These are phyloP conservation scores for Fraxinus sp. DNA, from an alignment of 305 asterid species.

Conservation along the genomic window DNA sequence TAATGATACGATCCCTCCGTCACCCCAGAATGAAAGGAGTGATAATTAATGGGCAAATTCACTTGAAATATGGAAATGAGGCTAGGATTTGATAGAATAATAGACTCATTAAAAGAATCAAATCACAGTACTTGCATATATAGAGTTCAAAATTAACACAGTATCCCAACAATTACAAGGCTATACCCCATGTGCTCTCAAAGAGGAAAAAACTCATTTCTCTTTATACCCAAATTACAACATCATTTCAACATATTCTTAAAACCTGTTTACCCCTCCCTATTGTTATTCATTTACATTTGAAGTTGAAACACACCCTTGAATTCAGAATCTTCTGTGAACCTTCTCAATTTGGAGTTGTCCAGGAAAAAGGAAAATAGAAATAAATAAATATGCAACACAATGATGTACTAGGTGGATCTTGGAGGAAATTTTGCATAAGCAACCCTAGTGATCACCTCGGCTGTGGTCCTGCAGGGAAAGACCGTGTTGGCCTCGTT, in stretches of 20 bases:
- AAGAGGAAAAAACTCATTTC: background rate
- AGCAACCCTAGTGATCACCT: conserved; percentile 40
- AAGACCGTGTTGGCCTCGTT: conserved; percentile 42
- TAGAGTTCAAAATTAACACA: background rate
- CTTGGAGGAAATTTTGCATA: background rate
- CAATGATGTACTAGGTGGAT: too few relatives aligned
- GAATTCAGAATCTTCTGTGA: background rate
- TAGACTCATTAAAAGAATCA: background rate
- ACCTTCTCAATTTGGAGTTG: background rate
- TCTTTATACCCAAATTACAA: background rate
- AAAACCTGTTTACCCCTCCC: background rate
- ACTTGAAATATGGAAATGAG: background rate
- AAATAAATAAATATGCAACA: too few relatives aligned
- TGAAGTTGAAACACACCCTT: background rate
- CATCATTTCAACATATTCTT: background rate
- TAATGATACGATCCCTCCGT: too few relatives aligned
- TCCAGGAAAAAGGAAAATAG: background rate
- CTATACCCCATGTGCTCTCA: background rate
- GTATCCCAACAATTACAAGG: background rate
- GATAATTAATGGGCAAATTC: background rate
- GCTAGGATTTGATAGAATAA: background rate
- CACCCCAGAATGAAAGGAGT: too few relatives aligned
- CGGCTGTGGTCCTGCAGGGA: conserved; percentile 41
- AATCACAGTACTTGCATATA: background rate
- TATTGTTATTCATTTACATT: background rate